Conservation (phyloP, 768 basidiomycete genomes). For the Tremella mesenterica region DNA sequence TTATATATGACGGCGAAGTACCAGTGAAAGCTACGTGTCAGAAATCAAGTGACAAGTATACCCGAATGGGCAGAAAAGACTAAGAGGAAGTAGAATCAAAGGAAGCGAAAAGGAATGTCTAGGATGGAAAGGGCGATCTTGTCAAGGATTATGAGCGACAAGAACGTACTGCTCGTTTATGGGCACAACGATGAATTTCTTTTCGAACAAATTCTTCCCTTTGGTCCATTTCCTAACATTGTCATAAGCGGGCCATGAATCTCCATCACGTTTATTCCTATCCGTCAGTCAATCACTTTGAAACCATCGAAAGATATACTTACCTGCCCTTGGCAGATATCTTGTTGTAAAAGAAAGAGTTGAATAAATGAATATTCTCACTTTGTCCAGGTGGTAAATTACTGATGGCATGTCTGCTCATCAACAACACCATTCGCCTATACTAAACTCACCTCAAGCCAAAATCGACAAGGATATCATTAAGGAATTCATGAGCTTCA, state of each 20-base stretch:
- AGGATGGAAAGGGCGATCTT: no score
- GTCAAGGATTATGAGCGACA: neutral
- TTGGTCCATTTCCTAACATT: slow-evolving; percentile 87
- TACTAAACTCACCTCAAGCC: slow-evolving; percentile 66
- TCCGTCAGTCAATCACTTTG: neutral
- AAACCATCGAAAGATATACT: neutral
- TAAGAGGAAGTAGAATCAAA: no score
- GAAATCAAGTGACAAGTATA: neutral
- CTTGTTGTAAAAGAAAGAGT: slow-evolving; percentile 97
- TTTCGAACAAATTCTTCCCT: slow-evolving; percentile 67
- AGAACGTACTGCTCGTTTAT: slow-evolving; percentile 83
- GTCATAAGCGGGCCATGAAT: slow-evolving; percentile 50
- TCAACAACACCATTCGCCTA: neutral
- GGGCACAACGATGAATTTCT: slow-evolving; percentile 87
- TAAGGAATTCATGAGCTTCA: slow-evolving; percentile 73
- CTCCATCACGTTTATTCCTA: neutral
- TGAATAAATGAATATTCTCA: slow-evolving; percentile 68
- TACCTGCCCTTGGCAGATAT: slow-evolving; percentile 54
- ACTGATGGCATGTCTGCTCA: slow-evolving; percentile 1
- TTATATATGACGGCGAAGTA: slow-evolving; percentile 88
- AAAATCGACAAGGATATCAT: slow-evolving; percentile 94
- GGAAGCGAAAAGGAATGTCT: no score
- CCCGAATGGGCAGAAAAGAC: no score
- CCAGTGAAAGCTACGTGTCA: slow-evolving; percentile 73
- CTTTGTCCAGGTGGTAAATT: neutral